These are phyloP conservation scores for Thielaviopsis musarum DNA, from an alignment of 2,329 filamentous ascomycete species.

Conservation along the genomic window DNA sequence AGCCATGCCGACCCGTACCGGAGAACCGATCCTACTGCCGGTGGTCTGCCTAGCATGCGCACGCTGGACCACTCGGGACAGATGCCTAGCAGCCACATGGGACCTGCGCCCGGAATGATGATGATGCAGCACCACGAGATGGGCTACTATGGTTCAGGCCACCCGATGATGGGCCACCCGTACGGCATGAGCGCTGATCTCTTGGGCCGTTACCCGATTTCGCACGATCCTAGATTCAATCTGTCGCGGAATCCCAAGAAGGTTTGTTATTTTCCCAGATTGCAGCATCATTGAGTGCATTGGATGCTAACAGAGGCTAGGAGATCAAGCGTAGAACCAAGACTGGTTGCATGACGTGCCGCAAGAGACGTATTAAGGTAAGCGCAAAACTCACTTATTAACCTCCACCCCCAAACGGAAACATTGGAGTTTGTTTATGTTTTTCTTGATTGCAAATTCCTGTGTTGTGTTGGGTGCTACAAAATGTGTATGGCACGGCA, in stretches of 20 bases:
- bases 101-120: constrained; percentile 1
- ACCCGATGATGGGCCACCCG: constrained; percentile 3
- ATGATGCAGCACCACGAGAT: constrained; percentile 11
- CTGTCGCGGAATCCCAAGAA: constrained; percentile 38
- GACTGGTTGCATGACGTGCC: constrained; percentile 45
- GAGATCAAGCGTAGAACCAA: constrained; percentile 48
- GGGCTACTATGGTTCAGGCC: constrained; percentile 5
- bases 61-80: constrained; percentile 20
- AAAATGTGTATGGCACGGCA: background rate
- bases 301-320: constrained; percentile 19
- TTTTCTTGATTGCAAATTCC: background rate
- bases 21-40: constrained; percentile 5
- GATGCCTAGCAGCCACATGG: constrained; percentile 1
- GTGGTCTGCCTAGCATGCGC: constrained; percentile 23
- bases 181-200: constrained; percentile 28
- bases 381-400: background rate
- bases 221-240: constrained; percentile 31
- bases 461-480: constrained; percentile 3
- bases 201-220: constrained; percentile 29
- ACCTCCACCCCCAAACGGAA: background rate
- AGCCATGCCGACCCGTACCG: constrained; percentile 9
- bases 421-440: background rate
- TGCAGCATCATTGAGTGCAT: background rate
- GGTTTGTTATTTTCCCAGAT: constrained; percentile 22
- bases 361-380: constrained; percentile 46